Evolutionary conservation across 805 yeast species (phyloP).

Genomic region (Yarrowia alimentaria): DNA sequence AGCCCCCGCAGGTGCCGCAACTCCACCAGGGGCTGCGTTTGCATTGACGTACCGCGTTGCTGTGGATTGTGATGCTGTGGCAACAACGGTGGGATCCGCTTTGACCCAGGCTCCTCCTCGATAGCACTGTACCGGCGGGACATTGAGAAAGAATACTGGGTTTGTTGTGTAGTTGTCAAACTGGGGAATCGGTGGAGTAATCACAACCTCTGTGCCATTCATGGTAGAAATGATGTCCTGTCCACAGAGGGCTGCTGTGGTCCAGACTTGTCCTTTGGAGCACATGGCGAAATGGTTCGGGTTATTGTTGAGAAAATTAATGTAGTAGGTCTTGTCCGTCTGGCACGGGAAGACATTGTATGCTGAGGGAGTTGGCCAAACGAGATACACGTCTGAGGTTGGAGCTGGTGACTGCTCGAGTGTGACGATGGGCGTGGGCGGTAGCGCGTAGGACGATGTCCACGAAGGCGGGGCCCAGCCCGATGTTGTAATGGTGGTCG

Average conservation of each 20-base stretch:
- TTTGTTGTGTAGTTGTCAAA: constrained; percentile 10
- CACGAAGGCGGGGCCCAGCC: constrained; percentile 22
- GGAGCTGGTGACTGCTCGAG: constrained; percentile 17
- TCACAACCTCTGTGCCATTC: constrained; percentile 3
- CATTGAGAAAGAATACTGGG: constrained; percentile 17
- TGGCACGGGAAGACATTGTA: constrained; percentile 27
- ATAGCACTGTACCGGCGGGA: constrained; percentile 21
- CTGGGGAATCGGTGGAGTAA: constrained; percentile 7
- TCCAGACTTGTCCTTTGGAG: constrained; percentile 24
- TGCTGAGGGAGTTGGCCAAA: constrained; percentile 19
- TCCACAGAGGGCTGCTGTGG: constrained; percentile 9
- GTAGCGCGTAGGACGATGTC: constrained; percentile 2
- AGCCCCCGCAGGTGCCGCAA: background rate
- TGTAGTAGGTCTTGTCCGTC: constrained; percentile 23
- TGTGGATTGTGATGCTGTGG: background rate
- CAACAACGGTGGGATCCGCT: constrained; percentile 12
- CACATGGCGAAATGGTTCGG: constrained; percentile 30
- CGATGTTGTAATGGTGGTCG: constrained; percentile 8
- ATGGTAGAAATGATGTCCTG: background rate
- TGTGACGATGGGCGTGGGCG: constrained; percentile 6
- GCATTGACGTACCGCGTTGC: constrained; percentile 13
- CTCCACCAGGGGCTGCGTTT: constrained; percentile 13
- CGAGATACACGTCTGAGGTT: constrained; percentile 17
- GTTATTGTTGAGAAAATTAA: constrained; percentile 16
- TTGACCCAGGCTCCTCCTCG: constrained; percentile 24